Percentiles rank a stretch among this genome's conserved stretches.
These are phyloP conservation scores for Pseudogymnoascus sp. DNA, from an alignment of 2,329 filamentous ascomycete species.

Conservation along the genomic window DNA sequence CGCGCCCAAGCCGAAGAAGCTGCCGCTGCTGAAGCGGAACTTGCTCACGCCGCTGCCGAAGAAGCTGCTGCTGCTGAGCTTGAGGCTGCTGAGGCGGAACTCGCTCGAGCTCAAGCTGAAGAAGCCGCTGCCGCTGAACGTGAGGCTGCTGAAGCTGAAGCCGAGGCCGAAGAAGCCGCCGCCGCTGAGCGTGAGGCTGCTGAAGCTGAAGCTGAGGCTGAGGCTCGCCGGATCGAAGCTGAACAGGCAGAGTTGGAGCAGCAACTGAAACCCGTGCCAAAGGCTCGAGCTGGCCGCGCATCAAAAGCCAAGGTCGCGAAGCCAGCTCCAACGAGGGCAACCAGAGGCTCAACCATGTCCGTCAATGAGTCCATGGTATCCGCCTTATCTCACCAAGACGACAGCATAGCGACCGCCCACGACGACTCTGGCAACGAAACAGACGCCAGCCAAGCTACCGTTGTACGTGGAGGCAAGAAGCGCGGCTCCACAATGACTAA, in stretches of 20 bases:
- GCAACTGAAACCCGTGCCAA: not conserved
- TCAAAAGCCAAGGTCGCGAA: not conserved
- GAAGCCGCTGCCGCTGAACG: slow-evolving; percentile 6
- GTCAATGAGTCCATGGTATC: slow-evolving; percentile 14
- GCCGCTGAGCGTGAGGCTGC: not conserved
- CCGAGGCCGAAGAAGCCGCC: not conserved
- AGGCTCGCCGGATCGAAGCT: not conserved
- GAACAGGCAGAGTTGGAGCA: not conserved
- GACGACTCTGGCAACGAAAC: slow-evolving; percentile 28
- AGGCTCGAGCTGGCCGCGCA: not conserved
- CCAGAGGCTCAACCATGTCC: slow-evolving; percentile 19
- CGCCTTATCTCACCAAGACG: slow-evolving; percentile 20
- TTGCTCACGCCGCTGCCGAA: not conserved
- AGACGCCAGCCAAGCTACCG: slow-evolving; percentile 25
- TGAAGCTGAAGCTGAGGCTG: not conserved
- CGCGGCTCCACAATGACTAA: slow-evolving; percentile 20
- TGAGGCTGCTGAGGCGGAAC: not conserved
- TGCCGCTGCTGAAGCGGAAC: not conserved
- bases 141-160: slow-evolving; percentile 1
- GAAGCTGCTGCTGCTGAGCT: not conserved
- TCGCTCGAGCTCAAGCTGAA: not conserved
- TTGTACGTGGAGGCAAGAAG: slow-evolving; percentile 19
- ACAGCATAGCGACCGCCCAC: not conserved
- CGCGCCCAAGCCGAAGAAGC: not conserved
- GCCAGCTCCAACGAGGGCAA: slow-evolving; percentile 12